Percentiles rank a stretch among this genome's conserved stretches.
Conservation (phyloP, 2,329 filamentous ascomycete species). For the Claviceps sp. region DNA sequence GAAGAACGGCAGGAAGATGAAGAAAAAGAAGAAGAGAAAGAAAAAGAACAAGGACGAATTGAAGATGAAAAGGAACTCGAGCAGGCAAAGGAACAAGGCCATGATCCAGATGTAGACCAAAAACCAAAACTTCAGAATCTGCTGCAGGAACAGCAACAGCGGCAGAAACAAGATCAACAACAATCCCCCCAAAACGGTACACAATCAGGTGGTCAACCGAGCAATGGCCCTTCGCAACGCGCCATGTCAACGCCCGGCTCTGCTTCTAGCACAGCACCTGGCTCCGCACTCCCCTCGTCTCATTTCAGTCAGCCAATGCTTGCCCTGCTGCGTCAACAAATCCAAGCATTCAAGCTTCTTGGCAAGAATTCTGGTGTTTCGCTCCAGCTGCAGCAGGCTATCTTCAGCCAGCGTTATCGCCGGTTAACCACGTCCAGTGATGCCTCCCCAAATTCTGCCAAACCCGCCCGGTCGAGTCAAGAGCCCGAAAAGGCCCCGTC, state of each 20-base stretch:
- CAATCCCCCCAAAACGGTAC: conserved; percentile 41
- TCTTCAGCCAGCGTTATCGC: conserved; percentile 63
- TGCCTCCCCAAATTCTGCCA: conserved; percentile 25
- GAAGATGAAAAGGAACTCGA: too few relatives aligned
- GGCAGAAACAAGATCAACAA: conserved; percentile 27
- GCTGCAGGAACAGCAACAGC: conserved; percentile 43
- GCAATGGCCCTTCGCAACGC: conserved; percentile 20
- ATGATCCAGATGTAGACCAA: too few relatives aligned
- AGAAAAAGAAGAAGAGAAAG: conserved; percentile 26
- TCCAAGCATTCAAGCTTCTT: conserved; percentile 80
- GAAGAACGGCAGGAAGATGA: conserved; percentile 44
- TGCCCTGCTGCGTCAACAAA: conserved; percentile 67
- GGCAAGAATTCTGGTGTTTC: conserved; percentile 80
- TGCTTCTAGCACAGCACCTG: conserved; percentile 18
- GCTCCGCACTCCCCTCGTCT: conserved; percentile 24
- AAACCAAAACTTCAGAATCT: conserved; percentile 5
- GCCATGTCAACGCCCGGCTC: conserved; percentile 25
- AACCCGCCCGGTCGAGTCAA: conserved; percentile 17
- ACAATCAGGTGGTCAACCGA: conserved; percentile 21
- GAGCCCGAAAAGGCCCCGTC: conserved; percentile 23
- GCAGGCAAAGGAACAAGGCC: too few relatives aligned
- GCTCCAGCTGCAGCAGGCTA: conserved; percentile 61
- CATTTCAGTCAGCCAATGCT: conserved; percentile 67
- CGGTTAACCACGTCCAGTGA: conserved; percentile 41
- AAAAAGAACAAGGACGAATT: conserved; percentile 4